Percentiles rank a stretch among this genome's conserved stretches.
Conservation (phyloP, 2,329 filamentous ascomycete species). For the Rhytidhysteron rufulum region DNA sequence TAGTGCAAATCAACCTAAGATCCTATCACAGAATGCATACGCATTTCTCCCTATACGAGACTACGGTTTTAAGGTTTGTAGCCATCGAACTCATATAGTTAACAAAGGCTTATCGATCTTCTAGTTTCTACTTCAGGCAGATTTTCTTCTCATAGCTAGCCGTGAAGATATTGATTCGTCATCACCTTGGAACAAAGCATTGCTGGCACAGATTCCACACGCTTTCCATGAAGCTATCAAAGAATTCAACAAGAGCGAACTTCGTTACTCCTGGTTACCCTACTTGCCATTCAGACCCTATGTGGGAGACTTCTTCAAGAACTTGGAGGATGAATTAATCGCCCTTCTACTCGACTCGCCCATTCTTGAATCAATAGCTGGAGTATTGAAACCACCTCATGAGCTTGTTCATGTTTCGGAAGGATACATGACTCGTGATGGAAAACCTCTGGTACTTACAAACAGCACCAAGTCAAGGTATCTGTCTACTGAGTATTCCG, state of each 20-base stretch:
- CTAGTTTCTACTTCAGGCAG: constrained; percentile 2
- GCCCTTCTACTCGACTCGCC: too few relatives aligned
- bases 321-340: too few relatives aligned
- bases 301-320: constrained; percentile 1
- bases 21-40: constrained; percentile 42
- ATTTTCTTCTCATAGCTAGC: neutral
- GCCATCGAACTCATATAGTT: neutral
- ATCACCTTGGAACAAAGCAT: neutral
- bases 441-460: neutral
- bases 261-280: neutral
- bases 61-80: constrained; percentile 41
- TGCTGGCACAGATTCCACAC: neutral
- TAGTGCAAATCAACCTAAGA: constrained; percentile 23
- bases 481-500: neutral
- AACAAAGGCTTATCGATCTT: neutral
- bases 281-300: neutral
- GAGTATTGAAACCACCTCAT: too few relatives aligned
- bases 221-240: neutral
- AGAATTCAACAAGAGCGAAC: neutral
- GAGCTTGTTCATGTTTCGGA: too few relatives aligned
- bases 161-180: neutral
- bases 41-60: constrained; percentile 45
- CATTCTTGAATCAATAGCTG: too few relatives aligned
- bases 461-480: neutral
- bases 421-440: too few relatives aligned